phyloP scores from a whole-genome alignment of 768 basidiomycete species.

The Leccinum ochraceum region DNA sequence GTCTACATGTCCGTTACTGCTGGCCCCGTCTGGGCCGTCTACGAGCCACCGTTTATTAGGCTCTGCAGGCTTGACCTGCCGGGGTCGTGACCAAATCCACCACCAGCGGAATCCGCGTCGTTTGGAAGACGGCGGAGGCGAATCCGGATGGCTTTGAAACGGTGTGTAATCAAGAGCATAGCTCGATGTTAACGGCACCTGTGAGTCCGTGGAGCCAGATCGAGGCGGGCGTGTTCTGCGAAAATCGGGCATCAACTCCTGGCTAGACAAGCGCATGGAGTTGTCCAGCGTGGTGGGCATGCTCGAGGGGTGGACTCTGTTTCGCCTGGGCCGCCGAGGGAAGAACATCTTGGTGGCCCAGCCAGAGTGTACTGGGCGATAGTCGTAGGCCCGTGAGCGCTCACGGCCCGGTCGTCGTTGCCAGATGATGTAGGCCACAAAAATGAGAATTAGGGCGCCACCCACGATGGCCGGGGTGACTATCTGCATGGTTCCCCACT shows the following conservation, averaged over 20 bases:
- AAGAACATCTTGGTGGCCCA: slow-evolving; percentile 20
- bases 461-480: slow-evolving; percentile 37
- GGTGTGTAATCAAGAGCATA: slow-evolving; percentile 16
- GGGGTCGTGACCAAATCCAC: slow-evolving; percentile 25
- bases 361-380: slow-evolving; percentile 14
- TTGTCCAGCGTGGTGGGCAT: slow-evolving; percentile 24
- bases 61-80: slow-evolving; percentile 24
- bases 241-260: not conserved
- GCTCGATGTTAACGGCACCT: slow-evolving; percentile 24
- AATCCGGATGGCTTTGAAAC: not conserved
- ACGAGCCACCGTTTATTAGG: slow-evolving; percentile 25
- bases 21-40: slow-evolving; percentile 28
- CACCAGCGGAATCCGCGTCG: slow-evolving; percentile 24
- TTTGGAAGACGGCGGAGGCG: slow-evolving; percentile 8
- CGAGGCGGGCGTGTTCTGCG: slow-evolving; percentile 18
- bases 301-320: slow-evolving; percentile 14
- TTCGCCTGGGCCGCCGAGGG: slow-evolving; percentile 14
- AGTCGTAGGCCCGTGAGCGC: slow-evolving; percentile 7
- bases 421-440: slow-evolving; percentile 27
- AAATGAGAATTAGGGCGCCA: slow-evolving; percentile 26
- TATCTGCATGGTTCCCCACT: slow-evolving; percentile 36
- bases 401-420: slow-evolving; percentile 15
- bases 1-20: slow-evolving; percentile 11
- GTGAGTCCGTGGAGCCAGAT: slow-evolving; percentile 30
- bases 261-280: slow-evolving; percentile 18